A percentile compares a stretch with the other conserved stretches of the same genome.
These are phyloP conservation scores for Phytopythium litorale DNA, from an alignment of 352 stramenopile genomes.

Conservation along the genomic window DNA sequence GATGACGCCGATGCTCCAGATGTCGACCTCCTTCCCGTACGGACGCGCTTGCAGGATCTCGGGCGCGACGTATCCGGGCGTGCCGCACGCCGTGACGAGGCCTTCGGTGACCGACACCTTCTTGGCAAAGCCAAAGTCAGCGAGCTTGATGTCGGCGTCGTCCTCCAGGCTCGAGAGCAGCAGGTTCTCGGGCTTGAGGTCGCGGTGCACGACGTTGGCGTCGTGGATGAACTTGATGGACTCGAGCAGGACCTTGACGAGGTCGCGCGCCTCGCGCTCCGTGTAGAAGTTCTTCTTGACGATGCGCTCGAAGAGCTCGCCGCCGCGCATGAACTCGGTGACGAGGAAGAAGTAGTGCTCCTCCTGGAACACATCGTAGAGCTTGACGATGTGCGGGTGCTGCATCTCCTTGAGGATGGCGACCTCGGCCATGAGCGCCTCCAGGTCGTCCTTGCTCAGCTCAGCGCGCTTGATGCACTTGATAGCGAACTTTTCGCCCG, in stretches of 20 bases:
- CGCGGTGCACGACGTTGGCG: constrained; percentile 76
- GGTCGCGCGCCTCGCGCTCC: constrained; percentile 82
- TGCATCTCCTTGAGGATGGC: constrained; percentile 89
- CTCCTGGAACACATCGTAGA: constrained; percentile 93
- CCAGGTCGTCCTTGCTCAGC: too few species aligned
- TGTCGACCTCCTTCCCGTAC: constrained; percentile 83
- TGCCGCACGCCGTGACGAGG: constrained; percentile 76
- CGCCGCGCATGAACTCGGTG: constrained; percentile 95
- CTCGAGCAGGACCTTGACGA: constrained; percentile 83
- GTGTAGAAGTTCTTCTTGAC: constrained; percentile 90
- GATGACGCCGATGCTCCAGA: constrained; percentile 91
- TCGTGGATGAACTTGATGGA: constrained; percentile 90
- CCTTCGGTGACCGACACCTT: constrained; percentile 75
- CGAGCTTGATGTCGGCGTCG: constrained; percentile 83
- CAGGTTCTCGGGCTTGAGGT: constrained; percentile 85
- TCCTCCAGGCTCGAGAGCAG: constrained; percentile 77
- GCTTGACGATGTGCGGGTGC: constrained; percentile 91
- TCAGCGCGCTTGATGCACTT: constrained; percentile 95
- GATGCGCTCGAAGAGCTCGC: constrained; percentile 85
- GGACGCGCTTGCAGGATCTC: constrained; percentile 81
- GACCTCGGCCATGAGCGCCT: constrained; percentile 82
- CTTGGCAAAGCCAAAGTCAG: constrained; percentile 86
- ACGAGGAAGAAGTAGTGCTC: constrained; percentile 97
- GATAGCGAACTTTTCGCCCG: constrained; percentile 84
- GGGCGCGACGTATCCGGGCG: constrained; percentile 77